A percentile compares a stretch with the other conserved stretches of the same genome.
These are phyloP conservation scores for Gonapodya prolifera DNA, from an alignment of 192 early-diverging fungal genomes.

Conservation along the genomic window DNA sequence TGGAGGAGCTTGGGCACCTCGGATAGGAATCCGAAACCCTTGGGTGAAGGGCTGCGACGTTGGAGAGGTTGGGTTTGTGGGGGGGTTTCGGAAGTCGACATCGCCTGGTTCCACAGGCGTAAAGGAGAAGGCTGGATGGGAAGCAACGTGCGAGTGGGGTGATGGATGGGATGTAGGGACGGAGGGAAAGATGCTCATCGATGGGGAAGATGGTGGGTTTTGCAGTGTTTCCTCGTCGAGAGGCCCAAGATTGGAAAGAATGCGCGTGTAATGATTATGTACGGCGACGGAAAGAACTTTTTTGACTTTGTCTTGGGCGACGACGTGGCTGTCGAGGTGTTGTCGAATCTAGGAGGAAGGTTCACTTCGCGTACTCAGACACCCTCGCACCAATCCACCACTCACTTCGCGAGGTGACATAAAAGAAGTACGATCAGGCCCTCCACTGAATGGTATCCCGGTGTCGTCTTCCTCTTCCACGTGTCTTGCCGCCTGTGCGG, in stretches of 20 bases:
- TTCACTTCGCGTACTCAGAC: background rate
- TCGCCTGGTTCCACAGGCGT: background rate
- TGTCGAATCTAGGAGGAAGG: background rate
- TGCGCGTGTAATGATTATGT: constrained; percentile 71
- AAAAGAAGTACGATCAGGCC: too few species aligned
- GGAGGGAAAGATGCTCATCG: background rate
- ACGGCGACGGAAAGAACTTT: constrained; percentile 72
- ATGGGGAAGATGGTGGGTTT: background rate
- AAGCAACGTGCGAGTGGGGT: background rate
- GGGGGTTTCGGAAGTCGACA: constrained; percentile 1
- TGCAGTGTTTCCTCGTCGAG: background rate
- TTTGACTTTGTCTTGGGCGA: constrained; percentile 75
- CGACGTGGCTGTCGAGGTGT: constrained; percentile 73
- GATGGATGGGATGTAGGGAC: background rate
- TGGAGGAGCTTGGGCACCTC: background rate
- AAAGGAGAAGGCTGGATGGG: background rate
- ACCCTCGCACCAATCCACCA: background rate
- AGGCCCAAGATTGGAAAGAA: constrained; percentile 44
- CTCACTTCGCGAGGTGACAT: background rate
- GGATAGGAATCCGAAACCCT: background rate
- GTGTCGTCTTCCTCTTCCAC: background rate
- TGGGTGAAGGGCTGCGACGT: background rate
- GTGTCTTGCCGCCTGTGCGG: background rate
- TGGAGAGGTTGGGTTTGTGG: background rate
- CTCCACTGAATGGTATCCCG: background rate